Evolutionary conservation across 164 flowering plant species (phyloP).

Genomic region (Nelumbo lutea): DNA sequence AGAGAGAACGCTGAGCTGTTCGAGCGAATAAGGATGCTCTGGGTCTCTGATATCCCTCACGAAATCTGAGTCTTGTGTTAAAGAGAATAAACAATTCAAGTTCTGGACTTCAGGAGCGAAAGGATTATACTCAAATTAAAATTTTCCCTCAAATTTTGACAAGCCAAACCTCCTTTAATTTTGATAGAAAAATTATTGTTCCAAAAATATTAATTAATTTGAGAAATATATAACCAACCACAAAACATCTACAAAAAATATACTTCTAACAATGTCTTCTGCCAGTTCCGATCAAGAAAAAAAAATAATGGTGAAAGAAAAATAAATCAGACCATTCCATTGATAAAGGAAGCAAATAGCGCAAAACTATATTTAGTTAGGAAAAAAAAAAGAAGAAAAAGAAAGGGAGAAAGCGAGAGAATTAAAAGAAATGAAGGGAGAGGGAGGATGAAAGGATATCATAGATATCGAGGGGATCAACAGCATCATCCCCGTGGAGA

Average conservation of each 20-base stretch:
- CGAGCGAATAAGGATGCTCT: conserved; percentile 74
- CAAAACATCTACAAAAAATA: too few relatives aligned
- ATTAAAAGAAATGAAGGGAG: neutral
- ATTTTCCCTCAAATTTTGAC: too few relatives aligned
- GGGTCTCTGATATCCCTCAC: conserved; percentile 89
- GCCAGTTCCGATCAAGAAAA: too few relatives aligned
- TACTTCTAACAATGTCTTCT: too few relatives aligned
- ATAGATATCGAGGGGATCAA: conserved; percentile 75
- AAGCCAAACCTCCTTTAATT: too few relatives aligned
- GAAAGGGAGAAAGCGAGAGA: neutral
- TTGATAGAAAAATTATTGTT: too few relatives aligned
- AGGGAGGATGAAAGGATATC: conserved; percentile 50
- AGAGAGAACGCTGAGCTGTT: conserved; percentile 66
- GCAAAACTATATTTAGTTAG: neutral
- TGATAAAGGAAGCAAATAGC: neutral
- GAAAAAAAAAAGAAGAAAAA: neutral
- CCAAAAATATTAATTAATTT: too few relatives aligned
- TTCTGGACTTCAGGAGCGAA: too few relatives aligned
- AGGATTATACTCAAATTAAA: too few relatives aligned
- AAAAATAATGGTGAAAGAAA: too few relatives aligned
- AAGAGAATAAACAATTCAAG: conserved; percentile 17
- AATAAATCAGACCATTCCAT: neutral
- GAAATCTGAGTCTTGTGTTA: conserved; percentile 43
- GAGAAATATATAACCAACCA: too few relatives aligned
- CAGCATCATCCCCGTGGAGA: conserved; percentile 47